Evolutionary conservation across 1,284 basidiomycete species (phyloP), one percentile per base, ranked within the genome.

Genomic region (Austroboletus sp.): DNA sequence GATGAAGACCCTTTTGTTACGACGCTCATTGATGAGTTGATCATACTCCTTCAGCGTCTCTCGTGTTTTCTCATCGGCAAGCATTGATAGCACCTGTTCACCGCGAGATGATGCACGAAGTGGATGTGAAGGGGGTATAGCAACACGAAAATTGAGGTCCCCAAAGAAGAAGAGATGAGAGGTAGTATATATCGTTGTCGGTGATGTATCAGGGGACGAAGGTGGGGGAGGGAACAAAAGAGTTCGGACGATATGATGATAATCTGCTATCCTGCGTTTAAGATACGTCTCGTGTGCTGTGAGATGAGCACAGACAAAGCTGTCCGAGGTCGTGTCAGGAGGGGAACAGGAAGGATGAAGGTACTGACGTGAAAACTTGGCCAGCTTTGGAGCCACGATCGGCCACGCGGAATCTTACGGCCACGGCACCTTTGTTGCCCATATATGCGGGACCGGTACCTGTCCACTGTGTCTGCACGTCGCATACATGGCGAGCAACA

Each of bases 381-480:
- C 88, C 87, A 44, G 71, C 56, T 37, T 71, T 69, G 6, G 75
- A 79, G 26, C 78, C 73, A 23, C 71, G 67, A 9, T 67, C 71
- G 21, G 73, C 67, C 19, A 95, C 72, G 34, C 86, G 81, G 62
- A 98, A 83, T 38, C 94, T 76, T 30, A 92, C 75, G 13, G 89
- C 94, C 2, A 96, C 92, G 0, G 89, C 94, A 21, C 91, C 92
- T 67, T 98, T 98, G 70, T 98, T 98, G 10, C 91, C 91, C 87
- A 98, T 88, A 53, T 76, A 87, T 15, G 65, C 71, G 13, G 82
- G 83, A 2, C 88, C 87, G 54, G 75, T 80, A 1, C 85, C 82
- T 0, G 82, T 85, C 85, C 85, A 87, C 45, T 76, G 70, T 17
- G 84, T 85, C 57, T 88, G 75, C 15, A 89, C 79, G 57, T 86